Base-by-base conservation (phyloP, 352 stramenopile species). In the Pythium periplocum region DNA sequence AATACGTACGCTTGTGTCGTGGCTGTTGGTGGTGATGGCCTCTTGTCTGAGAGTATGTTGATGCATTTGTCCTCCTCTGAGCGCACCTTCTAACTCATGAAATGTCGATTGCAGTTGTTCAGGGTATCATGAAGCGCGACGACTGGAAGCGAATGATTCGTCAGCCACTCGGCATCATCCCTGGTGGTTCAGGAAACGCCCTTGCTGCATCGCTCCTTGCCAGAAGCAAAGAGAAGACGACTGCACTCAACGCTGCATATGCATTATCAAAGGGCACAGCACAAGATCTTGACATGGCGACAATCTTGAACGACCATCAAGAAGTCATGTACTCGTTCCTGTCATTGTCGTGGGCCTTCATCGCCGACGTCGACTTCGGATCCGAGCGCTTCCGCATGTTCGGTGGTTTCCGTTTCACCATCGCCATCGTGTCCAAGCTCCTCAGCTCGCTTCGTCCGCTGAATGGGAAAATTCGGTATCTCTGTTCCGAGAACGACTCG, bases 281-380 rank as follows among this genome's bases (percentile, higher is more conserved):
- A 2, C 71, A 86, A 40, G 76, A 87, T 12, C 59, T 94, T 44
- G 83, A 94, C 55, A 58, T 92, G 42, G 72, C 82, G 39, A 77
- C 66, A 17, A 58, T 73, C 30, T 66, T 64, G 11, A 78, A 85
- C 51, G 61, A 61, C 46, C 55, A 74, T 34, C 53, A 72, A 12
- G 63, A 87, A 33, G 45, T 75, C 45, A 73, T 86, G 71, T 82
- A 84, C 64, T 85, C 78, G 31, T 94, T 95, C 57, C 57, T 95
- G 51, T 88, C 78, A 30, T 44, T 95, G n/a, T 78, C 91, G 58
- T 96, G 86, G 86, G 87, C 78, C 7, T 73, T 87, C 43, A 66
- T 79, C 42, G 71, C 73, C 4, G 67, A 85, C 53, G 68, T 85
- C 33, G 76, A 87, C 61, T 67, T 85, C 8, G 69, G 75, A 31